Conservation (phyloP, 768 basidiomycete genomes). For the Phaeotremella fagi region DNA sequence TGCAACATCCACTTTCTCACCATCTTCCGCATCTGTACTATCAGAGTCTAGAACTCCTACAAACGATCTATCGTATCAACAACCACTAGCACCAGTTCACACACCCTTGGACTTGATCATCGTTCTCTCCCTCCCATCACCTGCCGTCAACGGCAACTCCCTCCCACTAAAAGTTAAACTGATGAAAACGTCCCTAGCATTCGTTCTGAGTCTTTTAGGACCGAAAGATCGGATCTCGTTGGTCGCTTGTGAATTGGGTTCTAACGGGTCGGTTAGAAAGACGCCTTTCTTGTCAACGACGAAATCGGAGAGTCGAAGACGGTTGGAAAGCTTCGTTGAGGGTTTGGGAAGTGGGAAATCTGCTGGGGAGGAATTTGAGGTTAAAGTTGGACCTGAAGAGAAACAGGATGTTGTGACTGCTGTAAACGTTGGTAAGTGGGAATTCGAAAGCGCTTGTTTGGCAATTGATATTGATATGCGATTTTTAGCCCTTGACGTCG, state of each 20-base stretch:
- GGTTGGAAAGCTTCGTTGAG: conserved; percentile 74
- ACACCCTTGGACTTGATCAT: conserved; percentile 88
- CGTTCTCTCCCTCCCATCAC: conserved; percentile 71
- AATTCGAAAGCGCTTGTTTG: conserved; percentile 24
- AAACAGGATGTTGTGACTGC: conserved; percentile 97
- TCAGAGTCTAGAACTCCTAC: conserved; percentile 60
- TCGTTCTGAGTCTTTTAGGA: conserved; percentile 71
- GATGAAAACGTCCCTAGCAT: conserved; percentile 81
- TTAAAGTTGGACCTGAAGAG: conserved; percentile 76
- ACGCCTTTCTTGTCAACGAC: conserved; percentile 85
- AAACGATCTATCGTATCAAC: conserved; percentile 57
- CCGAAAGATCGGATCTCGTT: conserved; percentile 76
- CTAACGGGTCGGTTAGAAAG: conserved; percentile 74
- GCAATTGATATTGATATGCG: background rate
- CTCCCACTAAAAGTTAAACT: conserved; percentile 71
- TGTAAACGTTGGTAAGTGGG: conserved; percentile 94
- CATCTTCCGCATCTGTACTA: conserved; percentile 6
- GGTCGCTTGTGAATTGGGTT: conserved; percentile 87
- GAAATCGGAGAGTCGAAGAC: conserved; percentile 61
- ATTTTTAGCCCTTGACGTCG: conserved; percentile 69
- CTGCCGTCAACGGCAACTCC: conserved; percentile 7
- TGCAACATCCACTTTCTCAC: conserved; percentile 10
- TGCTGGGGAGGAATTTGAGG: conserved; percentile 61
- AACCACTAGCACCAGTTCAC: conserved; percentile 73
- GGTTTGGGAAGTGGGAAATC: conserved; percentile 52